phyloP scores from a whole-genome alignment of 2,329 filamentous ascomycete species.

The Penicillium palitans region DNA sequence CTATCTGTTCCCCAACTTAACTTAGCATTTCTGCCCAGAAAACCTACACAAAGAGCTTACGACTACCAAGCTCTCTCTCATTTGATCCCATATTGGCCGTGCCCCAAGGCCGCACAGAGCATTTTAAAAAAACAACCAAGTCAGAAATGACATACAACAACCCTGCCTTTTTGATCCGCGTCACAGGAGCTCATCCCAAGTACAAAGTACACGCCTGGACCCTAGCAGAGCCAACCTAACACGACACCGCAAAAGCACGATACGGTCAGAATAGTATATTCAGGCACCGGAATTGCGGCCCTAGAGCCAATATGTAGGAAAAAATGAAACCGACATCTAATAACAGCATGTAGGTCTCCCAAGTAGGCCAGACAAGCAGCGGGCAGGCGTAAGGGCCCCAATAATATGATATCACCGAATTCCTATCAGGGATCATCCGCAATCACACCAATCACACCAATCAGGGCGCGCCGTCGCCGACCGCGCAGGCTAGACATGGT shows the following conservation, averaged over 20 bases:
- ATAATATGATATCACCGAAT: slow-evolving; percentile 12
- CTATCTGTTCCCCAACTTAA: not conserved
- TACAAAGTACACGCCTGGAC: not conserved
- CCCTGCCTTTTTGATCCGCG: not conserved
- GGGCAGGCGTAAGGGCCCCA: slow-evolving; percentile 6
- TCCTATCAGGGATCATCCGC: not conserved
- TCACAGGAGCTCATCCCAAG: not conserved
- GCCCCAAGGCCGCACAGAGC: not conserved
- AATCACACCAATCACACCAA: not conserved
- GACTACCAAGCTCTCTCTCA: not conserved
- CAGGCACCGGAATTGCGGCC: not conserved
- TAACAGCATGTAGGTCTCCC: slow-evolving; percentile 1
- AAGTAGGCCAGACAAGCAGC: not conserved
- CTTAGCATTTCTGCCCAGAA: not conserved
- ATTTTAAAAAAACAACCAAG: not conserved
- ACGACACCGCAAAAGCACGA: not conserved
- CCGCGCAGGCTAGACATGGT: slow-evolving; percentile 1
- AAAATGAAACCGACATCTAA: slow-evolving; percentile 4
- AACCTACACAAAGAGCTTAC: not conserved
- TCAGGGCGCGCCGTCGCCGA: not conserved
- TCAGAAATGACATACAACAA: not conserved
- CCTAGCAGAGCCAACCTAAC: not conserved
- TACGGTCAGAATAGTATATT: not conserved
- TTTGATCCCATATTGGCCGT: not conserved
- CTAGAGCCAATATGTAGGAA: slow-evolving; percentile 1